Base-by-base conservation (phyloP, 805 yeast genomes). In the Candida schatavii region DNA sequence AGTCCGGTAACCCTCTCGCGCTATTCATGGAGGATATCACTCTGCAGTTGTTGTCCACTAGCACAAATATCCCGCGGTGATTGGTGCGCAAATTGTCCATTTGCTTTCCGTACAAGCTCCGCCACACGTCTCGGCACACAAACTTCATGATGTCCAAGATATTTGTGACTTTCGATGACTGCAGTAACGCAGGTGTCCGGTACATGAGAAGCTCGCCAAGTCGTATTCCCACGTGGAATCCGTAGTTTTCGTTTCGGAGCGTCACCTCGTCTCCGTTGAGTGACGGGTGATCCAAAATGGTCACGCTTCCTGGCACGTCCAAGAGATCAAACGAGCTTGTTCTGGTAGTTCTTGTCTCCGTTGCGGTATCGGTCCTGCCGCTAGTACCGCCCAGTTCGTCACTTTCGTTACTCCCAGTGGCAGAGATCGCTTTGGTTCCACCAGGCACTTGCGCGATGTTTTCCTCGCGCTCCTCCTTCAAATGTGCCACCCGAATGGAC, bases 71-170 rank as follows among this genome's bases (percentile, higher is more conserved):
- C 5, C 93, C 86, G 29, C 95, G 67, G 59, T 93, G 97, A 57
- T 93, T 93, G 1, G 99, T 93, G 46, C 95, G 77, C 44, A 93
- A 71, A 51, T 88, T 89, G 59, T 90, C 97, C 71, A 93, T 87
- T 59, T 86, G 97, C 62, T 89, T 91, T 29, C 81, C 79, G 63
- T 80, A 88, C 22, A 91, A 57, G 40, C 75, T 65, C 51, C 78
- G 81, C 98, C 98, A 93, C 22, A 90, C 84, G 51, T 90, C 97
- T 35, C 95, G 76, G 59, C 98, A 90, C 4, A 93, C 78, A 59
- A 88, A 89, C 63, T 91, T 91, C 88, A 93, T 87, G 30, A 91
- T 76, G 49, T 87, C 90, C 29, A 91, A 63, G 10, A 85, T 72
- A 46, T 86, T 90, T 17, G 68, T 71, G 56, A 82, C 61, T 59